These are phyloP conservation scores for Linnemannia exigua DNA, from an alignment of 192 early-diverging fungal species.

Conservation along the genomic window DNA sequence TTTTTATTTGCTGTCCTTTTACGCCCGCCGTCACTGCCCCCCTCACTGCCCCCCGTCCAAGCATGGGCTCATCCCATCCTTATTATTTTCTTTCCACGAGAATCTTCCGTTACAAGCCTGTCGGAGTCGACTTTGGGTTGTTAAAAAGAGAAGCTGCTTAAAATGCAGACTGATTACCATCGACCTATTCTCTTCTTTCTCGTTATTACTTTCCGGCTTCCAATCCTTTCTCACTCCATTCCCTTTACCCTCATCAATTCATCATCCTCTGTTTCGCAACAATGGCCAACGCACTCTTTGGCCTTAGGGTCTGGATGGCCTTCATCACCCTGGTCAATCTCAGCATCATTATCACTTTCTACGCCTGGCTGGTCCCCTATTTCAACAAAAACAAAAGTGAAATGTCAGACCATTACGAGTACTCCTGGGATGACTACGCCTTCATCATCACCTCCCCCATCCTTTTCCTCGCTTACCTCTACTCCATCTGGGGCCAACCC, in stretches of 20 bases:
- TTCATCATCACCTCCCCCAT: background rate
- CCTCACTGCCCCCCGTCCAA: too few species aligned
- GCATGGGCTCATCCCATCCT: too few species aligned
- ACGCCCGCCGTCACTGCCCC: too few species aligned
- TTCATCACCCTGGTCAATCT: background rate
- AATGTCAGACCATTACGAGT: background rate
- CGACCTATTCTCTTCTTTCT: too few species aligned
- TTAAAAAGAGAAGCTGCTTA: too few species aligned
- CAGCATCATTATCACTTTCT: background rate
- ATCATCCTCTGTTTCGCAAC: background rate
- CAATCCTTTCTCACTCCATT: background rate
- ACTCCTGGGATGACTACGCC: background rate
- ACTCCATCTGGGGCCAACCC: background rate
- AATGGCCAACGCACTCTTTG: background rate
- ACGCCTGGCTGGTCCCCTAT: background rate
- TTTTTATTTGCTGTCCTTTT: too few species aligned
- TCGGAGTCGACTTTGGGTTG: too few species aligned
- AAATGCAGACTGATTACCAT: too few species aligned
- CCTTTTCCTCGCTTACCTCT: background rate
- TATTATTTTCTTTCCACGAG: too few species aligned
- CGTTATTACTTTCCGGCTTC: too few species aligned
- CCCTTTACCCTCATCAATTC: background rate
- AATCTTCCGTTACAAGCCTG: too few species aligned
- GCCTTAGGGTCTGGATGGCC: background rate
- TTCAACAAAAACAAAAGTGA: too few species aligned